Evolutionary conservation across 2,329 filamentous ascomycete genomes (phyloP).

Genomic region (Pyrenophora tritici-repentis): DNA sequence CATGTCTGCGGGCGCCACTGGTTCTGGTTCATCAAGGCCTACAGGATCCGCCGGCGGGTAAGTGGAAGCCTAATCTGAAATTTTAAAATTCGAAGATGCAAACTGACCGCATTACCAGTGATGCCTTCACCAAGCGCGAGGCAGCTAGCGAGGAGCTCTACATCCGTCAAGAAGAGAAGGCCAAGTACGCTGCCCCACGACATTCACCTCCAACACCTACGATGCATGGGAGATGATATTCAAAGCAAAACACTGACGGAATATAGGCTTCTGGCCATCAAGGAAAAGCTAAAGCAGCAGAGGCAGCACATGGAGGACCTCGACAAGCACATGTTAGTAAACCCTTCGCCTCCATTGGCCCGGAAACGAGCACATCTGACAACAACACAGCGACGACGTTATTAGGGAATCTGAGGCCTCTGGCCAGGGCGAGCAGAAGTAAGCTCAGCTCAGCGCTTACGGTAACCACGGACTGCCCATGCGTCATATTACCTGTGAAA

Average conservation of each 20-base stretch:
- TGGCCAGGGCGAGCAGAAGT: slow-evolving; percentile 67
- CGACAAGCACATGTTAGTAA: slow-evolving; percentile 79
- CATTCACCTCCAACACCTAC: not conserved
- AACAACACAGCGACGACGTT: slow-evolving; percentile 69
- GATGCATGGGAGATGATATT: not conserved
- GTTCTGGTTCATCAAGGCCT: slow-evolving; percentile 49
- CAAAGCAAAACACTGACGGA: slow-evolving; percentile 19
- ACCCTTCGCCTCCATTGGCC: not conserved
- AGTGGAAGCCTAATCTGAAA: slow-evolving; percentile 12
- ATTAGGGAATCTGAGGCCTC: slow-evolving; percentile 67
- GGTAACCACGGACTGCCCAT: slow-evolving; percentile 1
- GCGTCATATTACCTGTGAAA: slow-evolving; percentile 2
- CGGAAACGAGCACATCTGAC: slow-evolving; percentile 17
- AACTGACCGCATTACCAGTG: slow-evolving; percentile 58
- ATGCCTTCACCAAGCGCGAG: slow-evolving; percentile 92
- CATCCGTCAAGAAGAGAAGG: slow-evolving; percentile 84
- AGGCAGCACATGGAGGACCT: slow-evolving; percentile 83
- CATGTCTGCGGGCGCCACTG: slow-evolving; percentile 54
- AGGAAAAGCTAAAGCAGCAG: slow-evolving; percentile 72
- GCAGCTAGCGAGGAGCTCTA: slow-evolving; percentile 82
- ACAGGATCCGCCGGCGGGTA: slow-evolving; percentile 48
- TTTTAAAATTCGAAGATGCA: not conserved
- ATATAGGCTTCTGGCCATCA: slow-evolving; percentile 69
- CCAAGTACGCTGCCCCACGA: slow-evolving; percentile 63
- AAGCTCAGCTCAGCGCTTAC: slow-evolving; percentile 11